Evolutionary conservation across 2,329 filamentous ascomycete genomes (phyloP).

Genomic region (Ceratocystis harringtonii): DNA sequence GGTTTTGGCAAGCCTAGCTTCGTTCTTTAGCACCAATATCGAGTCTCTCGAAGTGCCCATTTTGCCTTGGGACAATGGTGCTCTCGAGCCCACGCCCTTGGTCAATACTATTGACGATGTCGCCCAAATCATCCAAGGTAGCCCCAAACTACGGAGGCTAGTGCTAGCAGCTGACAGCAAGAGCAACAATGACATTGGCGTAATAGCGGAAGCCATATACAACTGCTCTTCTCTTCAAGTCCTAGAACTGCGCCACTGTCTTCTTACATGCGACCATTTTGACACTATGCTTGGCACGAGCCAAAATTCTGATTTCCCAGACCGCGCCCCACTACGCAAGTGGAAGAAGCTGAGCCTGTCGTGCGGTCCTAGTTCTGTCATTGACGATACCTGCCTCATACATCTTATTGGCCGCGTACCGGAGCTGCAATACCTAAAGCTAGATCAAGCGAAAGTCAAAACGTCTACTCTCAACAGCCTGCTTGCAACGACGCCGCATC

Average conservation of each 20-base stretch:
- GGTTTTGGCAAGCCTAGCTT: background rate
- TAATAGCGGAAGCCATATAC: background rate
- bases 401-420: background rate
- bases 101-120: background rate
- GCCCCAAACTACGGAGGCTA: background rate
- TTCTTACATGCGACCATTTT: background rate
- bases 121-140: background rate
- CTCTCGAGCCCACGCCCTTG: background rate
- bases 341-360: conserved; percentile 3
- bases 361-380: background rate
- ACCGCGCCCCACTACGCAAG: background rate
- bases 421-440: conserved; percentile 1
- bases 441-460: background rate
- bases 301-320: background rate
- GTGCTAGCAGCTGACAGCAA: background rate
- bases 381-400: background rate
- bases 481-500: background rate
- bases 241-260: background rate
- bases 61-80: background rate
- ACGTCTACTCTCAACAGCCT: background rate
- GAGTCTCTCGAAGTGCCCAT: background rate
- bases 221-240: background rate
- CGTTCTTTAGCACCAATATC: background rate
- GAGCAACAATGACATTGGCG: background rate
- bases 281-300: background rate